These are phyloP conservation scores for Ramularia collo-cygni DNA, from an alignment of 2,329 filamentous ascomycete genomes.

Conservation along the genomic window DNA sequence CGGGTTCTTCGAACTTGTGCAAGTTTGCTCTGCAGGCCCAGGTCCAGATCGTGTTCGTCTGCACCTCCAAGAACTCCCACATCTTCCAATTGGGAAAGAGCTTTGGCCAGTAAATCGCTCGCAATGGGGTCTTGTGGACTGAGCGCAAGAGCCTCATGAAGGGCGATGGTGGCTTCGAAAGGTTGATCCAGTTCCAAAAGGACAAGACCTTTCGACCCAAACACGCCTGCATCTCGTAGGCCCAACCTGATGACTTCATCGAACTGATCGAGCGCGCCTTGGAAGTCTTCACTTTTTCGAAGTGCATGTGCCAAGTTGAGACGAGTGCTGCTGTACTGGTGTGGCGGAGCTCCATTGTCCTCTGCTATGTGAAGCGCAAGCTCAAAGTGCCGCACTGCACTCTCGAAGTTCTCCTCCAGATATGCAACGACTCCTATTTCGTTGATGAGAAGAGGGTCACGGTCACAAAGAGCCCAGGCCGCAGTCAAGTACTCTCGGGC, in stretches of 20 bases:
- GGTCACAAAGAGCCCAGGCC: constrained; percentile 73
- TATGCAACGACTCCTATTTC: constrained; percentile 96
- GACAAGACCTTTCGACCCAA: constrained; percentile 76
- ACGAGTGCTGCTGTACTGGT: constrained; percentile 74
- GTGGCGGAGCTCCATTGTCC: constrained; percentile 65
- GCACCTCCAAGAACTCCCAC: constrained; percentile 43
- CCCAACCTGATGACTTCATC: constrained; percentile 80
- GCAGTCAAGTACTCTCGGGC: constrained; percentile 92
- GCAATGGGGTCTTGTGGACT: constrained; percentile 74
- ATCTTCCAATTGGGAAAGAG: constrained; percentile 55
- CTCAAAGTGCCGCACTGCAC: constrained; percentile 70
- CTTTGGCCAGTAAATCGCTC: constrained; percentile 68
- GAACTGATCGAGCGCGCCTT: constrained; percentile 71
- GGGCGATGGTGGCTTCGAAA: constrained; percentile 69
- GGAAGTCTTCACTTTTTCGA: constrained; percentile 61
- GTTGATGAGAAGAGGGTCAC: constrained; percentile 85
- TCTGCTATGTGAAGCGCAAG: constrained; percentile 70
- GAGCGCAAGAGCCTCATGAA: constrained; percentile 79
- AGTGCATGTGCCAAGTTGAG: constrained; percentile 88
- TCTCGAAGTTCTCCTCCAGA: constrained; percentile 72
- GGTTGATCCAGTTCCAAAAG: constrained; percentile 68
- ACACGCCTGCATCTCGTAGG: constrained; percentile 66
- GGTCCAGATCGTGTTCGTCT: constrained; percentile 31
- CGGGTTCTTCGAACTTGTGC: constrained; percentile 9
- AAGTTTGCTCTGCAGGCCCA: constrained; percentile 14